phyloP scores from a whole-genome alignment of 73 alveolate genomes.

The Effrenium voratum region DNA sequence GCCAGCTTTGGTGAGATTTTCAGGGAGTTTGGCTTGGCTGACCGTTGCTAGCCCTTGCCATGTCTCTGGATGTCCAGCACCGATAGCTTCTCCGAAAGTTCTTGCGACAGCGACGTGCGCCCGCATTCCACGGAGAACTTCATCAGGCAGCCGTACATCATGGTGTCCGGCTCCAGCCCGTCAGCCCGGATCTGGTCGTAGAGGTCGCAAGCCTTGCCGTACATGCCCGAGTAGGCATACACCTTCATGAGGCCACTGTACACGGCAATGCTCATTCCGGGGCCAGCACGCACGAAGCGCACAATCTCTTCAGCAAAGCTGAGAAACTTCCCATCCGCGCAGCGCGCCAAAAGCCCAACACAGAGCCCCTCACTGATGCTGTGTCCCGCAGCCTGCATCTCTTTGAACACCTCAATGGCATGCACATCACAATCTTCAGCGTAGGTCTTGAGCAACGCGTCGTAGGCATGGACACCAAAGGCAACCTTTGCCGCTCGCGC shows the following conservation, averaged over 20 bases:
- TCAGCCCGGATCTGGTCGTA: constrained; percentile 69
- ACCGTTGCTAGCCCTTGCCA: neutral
- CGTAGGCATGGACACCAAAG: constrained; percentile 46
- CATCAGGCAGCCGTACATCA: constrained; percentile 94
- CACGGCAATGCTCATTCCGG: constrained; percentile 80
- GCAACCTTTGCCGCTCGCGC: constrained; percentile 45
- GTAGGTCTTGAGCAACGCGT: constrained; percentile 61
- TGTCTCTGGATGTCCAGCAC: constrained; percentile 70
- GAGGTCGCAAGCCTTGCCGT: constrained; percentile 69
- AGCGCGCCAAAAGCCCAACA: constrained; percentile 79
- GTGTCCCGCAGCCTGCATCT: constrained; percentile 68
- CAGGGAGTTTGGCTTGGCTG: neutral
- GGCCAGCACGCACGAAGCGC: constrained; percentile 73
- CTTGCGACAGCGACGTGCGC: constrained; percentile 50
- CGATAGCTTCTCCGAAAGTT: constrained; percentile 73
- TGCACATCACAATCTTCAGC: constrained; percentile 77
- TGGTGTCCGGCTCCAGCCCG: constrained; percentile 70
- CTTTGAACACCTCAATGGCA: constrained; percentile 61
- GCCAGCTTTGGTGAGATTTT: no score
- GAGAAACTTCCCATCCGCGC: constrained; percentile 80
- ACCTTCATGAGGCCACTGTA: constrained; percentile 90
- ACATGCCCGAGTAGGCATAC: constrained; percentile 82
- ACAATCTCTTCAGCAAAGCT: constrained; percentile 80
- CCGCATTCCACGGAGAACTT: constrained; percentile 90
- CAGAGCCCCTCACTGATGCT: constrained; percentile 86